Percentiles rank a stretch among this genome's conserved stretches.
Evolutionary conservation across 768 basidiomycete genomes (phyloP).

Genomic region (Hygrophorus russula): DNA sequence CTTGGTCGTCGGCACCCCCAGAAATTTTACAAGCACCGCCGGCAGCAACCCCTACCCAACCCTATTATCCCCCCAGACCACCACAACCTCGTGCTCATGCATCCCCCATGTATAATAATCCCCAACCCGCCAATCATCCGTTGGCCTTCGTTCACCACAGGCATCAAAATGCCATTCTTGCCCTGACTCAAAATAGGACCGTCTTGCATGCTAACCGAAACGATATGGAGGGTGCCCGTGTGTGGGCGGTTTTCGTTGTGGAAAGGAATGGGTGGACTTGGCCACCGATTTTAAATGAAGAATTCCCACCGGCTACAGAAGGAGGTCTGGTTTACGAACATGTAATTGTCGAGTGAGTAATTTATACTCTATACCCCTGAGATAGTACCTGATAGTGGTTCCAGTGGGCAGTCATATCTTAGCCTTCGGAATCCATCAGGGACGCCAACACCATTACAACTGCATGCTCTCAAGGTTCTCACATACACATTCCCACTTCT

Average conservation of each 20-base stretch:
- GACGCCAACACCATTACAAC: slow-evolving; percentile 45
- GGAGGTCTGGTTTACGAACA: slow-evolving; percentile 32
- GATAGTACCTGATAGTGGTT: slow-evolving; percentile 8
- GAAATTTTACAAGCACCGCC: slow-evolving; percentile 14
- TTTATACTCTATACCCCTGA: background rate
- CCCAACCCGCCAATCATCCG: background rate
- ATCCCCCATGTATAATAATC: slow-evolving; percentile 2
- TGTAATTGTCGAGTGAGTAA: slow-evolving; percentile 28
- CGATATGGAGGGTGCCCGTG: slow-evolving; percentile 3
- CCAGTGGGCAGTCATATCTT: slow-evolving; percentile 44
- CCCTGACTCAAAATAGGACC: slow-evolving; percentile 17
- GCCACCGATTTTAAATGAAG: slow-evolving; percentile 38
- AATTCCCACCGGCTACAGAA: slow-evolving; percentile 27
- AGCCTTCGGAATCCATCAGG: slow-evolving; percentile 32
- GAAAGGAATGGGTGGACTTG: slow-evolving; percentile 27
- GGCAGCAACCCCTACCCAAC: slow-evolving; percentile 4
- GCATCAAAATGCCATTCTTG: slow-evolving; percentile 33
- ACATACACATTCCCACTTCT: slow-evolving; percentile 45
- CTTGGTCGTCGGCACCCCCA: slow-evolving; percentile 54
- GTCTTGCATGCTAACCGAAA: slow-evolving; percentile 2
- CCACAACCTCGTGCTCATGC: slow-evolving; percentile 12
- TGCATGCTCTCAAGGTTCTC: slow-evolving; percentile 54
- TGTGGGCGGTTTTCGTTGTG: background rate
- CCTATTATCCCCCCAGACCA: slow-evolving; percentile 1
- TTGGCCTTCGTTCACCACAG: slow-evolving; percentile 3